A percentile compares a stretch with the other conserved stretches of the same genome.
phyloP scores from a whole-genome alignment of 2,329 filamentous ascomycete genomes.

The Rasamsonia emersonii region DNA sequence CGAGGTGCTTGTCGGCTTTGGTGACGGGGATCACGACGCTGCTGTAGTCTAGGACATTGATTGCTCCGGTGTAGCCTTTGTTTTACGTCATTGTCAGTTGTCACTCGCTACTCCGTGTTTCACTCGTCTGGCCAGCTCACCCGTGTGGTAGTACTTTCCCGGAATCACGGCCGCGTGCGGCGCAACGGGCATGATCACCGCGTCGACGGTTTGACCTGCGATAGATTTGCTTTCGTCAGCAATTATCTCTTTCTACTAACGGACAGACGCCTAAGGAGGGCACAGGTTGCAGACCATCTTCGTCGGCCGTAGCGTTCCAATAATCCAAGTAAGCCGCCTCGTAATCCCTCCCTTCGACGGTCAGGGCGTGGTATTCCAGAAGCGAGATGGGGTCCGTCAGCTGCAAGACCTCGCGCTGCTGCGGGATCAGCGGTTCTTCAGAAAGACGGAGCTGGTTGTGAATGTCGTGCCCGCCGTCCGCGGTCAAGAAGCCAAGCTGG shows the following conservation, averaged over 20 bases:
- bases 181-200: conserved; percentile 43
- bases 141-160: conserved; percentile 30
- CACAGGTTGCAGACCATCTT: no score
- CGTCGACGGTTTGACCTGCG: conserved; percentile 40
- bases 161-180: conserved; percentile 44
- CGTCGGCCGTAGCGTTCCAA: conserved; percentile 39
- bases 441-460: conserved; percentile 23
- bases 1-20: conserved; percentile 37
- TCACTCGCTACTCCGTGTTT: no score
- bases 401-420: conserved; percentile 21
- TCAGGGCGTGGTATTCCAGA: conserved; percentile 29
- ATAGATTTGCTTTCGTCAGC: no score
- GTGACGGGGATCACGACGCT: conserved; percentile 43
- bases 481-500: conserved; percentile 5
- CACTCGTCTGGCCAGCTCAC: conserved; percentile 8
- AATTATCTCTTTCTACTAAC: no score
- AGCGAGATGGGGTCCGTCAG: conserved; percentile 14
- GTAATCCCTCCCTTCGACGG: conserved; percentile 37
- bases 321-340: conserved; percentile 46
- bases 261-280: no score
- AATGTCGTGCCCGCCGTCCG: conserved; percentile 10
- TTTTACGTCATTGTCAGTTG: conserved; percentile 29
- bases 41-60: conserved; percentile 38
- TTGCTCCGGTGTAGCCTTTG: background rate
- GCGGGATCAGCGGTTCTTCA: conserved; percentile 39